Evolutionary conservation across 352 stramenopile species (phyloP).

Genomic region (Phytophthora pluvialis): DNA sequence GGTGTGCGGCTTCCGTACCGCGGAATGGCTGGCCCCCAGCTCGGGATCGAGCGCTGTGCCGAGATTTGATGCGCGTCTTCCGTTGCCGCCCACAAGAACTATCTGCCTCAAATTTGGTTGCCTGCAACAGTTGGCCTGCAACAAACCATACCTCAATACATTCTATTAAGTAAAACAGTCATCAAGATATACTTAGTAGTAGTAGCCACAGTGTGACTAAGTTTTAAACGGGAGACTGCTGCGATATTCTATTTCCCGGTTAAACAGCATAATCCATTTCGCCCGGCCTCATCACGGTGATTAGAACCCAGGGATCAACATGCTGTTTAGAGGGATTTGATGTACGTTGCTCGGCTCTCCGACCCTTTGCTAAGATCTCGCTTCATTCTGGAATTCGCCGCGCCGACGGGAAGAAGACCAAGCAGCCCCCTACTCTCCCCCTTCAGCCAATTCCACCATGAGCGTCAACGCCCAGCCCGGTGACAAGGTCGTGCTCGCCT

Average conservation of each 20-base stretch:
- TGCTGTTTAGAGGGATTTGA: conserved; percentile 33
- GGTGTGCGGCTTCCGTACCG: no score
- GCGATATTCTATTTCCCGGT: background rate
- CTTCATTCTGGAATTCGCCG: conserved; percentile 56
- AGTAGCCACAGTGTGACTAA: background rate
- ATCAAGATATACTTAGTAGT: background rate
- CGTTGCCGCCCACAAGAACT: conserved; percentile 24
- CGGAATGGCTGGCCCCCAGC: conserved; percentile 29
- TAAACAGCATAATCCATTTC: conserved; percentile 17
- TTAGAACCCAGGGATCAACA: conserved; percentile 39
- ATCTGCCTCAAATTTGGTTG: conserved; percentile 10
- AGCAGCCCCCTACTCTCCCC: conserved; percentile 20
- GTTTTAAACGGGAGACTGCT: background rate
- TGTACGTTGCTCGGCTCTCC: conserved; percentile 19
- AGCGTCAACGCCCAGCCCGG: conserved; percentile 73
- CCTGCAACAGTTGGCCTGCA: background rate
- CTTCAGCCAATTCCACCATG: conserved; percentile 44
- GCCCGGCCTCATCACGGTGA: conserved; percentile 27
- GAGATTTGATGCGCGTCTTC: conserved; percentile 24
- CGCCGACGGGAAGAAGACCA: conserved; percentile 25
- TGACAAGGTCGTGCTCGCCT: conserved; percentile 96
- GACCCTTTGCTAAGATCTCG: conserved; percentile 25
- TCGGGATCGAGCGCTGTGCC: conserved; percentile 7
- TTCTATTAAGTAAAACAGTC: background rate
- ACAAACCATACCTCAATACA: background rate